phyloP scores from a whole-genome alignment of 2,329 filamentous ascomycete species.

The Hymenoscyphus linearis region DNA sequence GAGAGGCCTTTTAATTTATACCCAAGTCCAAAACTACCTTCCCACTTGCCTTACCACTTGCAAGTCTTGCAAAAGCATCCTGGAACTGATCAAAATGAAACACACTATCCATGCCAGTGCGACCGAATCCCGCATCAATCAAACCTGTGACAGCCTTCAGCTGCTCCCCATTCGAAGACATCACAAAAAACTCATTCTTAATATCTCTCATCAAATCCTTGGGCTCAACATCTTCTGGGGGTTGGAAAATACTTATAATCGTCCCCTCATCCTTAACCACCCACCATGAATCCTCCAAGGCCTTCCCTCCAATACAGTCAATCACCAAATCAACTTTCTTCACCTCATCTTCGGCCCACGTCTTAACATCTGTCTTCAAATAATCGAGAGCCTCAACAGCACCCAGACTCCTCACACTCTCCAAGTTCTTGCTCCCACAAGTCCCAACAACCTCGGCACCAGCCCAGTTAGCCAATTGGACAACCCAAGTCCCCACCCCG shows the following conservation, averaged over 20 bases:
- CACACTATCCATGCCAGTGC: slow-evolving; percentile 18
- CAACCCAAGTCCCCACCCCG: slow-evolving; percentile 39
- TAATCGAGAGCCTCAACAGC: neutral
- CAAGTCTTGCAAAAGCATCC: neutral
- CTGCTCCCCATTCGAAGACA: slow-evolving; percentile 34
- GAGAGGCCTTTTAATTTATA: neutral
- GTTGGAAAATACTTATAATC: neutral
- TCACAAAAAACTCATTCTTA: slow-evolving; percentile 38
- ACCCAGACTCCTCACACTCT: neutral
- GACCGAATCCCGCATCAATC: slow-evolving; percentile 35
- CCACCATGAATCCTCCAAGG: slow-evolving; percentile 40
- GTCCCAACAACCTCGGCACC: slow-evolving; percentile 35
- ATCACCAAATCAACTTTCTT: slow-evolving; percentile 39
- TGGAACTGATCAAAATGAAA: neutral
- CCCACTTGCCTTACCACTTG: neutral
- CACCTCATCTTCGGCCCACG: slow-evolving; percentile 12
- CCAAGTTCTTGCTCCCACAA: neutral
- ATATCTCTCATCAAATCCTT: slow-evolving; percentile 27
- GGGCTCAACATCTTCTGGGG: neutral
- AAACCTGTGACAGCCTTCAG: slow-evolving; percentile 35
- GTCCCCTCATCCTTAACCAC: slow-evolving; percentile 25
- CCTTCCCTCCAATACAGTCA: slow-evolving; percentile 38
- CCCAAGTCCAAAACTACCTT: slow-evolving; percentile 1
- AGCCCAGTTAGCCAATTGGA: slow-evolving; percentile 36
- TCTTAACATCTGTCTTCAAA: neutral